Percentiles rank a stretch among this genome's conserved stretches.
Evolutionary conservation across 192 early-diverging fungal genomes (phyloP).

Genomic region (Coemansia sp.): DNA sequence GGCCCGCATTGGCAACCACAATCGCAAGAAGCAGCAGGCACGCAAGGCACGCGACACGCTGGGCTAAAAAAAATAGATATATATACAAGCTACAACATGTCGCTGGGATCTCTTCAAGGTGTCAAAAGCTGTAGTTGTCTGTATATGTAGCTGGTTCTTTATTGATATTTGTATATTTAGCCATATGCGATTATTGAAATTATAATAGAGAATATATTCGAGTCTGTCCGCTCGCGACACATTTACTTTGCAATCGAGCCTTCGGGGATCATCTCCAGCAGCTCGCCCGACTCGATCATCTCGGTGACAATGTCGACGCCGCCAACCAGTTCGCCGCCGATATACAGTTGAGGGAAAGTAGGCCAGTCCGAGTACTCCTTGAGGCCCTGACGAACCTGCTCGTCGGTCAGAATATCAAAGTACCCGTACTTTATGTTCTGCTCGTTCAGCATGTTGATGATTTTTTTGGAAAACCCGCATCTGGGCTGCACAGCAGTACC

Average conservation of each 20-base stretch:
- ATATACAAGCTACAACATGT: too few relatives aligned
- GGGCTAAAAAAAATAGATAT: too few relatives aligned
- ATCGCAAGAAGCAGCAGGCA: conserved; percentile 67
- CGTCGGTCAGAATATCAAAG: conserved; percentile 92
- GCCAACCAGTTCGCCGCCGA: conserved; percentile 87
- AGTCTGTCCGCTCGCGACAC: too few relatives aligned
- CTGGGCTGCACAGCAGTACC: conserved; percentile 87
- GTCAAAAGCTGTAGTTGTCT: too few relatives aligned
- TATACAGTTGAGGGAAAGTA: conserved; percentile 92
- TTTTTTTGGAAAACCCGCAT: conserved; percentile 86
- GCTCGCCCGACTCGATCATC: conserved; percentile 75
- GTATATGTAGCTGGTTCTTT: too few relatives aligned
- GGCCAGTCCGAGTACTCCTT: conserved; percentile 94
- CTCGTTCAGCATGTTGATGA: conserved; percentile 74
- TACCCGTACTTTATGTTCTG: conserved; percentile 73
- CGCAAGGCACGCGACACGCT: conserved; percentile 58
- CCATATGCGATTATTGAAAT: too few relatives aligned
- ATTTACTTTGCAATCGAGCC: conserved; percentile 18
- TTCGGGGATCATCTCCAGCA: conserved; percentile 59
- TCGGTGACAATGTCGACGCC: conserved; percentile 95
- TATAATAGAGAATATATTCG: too few relatives aligned
- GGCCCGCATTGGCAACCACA: conserved; percentile 66
- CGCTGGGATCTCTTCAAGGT: too few relatives aligned
- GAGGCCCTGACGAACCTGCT: conserved; percentile 85
- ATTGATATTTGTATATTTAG: too few relatives aligned